phyloP scores from a whole-genome alignment of 495 filamentous ascomycete species.

The Hypomontagnella monticulosa region DNA sequence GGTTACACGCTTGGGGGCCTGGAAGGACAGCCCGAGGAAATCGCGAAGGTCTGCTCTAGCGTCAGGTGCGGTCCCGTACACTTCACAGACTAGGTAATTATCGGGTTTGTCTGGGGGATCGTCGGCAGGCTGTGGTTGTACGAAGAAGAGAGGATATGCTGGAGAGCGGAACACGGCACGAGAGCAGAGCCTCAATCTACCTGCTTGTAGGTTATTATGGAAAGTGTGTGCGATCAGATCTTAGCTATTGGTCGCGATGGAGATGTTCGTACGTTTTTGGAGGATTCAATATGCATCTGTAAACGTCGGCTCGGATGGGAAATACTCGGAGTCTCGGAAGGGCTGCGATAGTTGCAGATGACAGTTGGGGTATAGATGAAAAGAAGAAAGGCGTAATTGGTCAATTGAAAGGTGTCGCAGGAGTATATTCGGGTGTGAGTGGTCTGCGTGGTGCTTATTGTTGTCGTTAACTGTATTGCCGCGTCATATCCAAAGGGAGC shows the following conservation, averaged over 20 bases:
- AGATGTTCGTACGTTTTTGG: neutral
- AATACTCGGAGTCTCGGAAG: constrained; percentile 33
- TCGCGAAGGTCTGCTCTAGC: constrained; percentile 6
- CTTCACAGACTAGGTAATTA: no score
- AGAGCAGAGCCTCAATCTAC: neutral
- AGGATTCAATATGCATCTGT: constrained; percentile 2
- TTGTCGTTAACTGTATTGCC: constrained; percentile 21
- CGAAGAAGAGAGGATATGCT: neutral
- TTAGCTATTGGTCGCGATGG: neutral
- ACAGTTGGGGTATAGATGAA: constrained; percentile 7
- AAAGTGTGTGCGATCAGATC: constrained; percentile 11
- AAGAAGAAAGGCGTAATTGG: constrained; percentile 17
- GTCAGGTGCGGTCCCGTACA: neutral
- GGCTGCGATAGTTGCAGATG: neutral
- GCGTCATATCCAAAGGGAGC: constrained; percentile 15
- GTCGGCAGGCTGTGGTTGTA: no score
- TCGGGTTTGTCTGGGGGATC: no score
- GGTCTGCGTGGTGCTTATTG: constrained; percentile 22
- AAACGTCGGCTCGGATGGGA: constrained; percentile 4
- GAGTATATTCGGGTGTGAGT: neutral
- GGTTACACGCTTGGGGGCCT: constrained; percentile 2
- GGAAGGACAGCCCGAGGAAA: constrained; percentile 17
- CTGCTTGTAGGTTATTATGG: neutral
- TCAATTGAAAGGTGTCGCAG: neutral
- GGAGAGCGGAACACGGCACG: neutral